Evolutionary conservation across 2,329 filamentous ascomycete genomes (phyloP).

Genomic region (Diaporthe sp.): DNA sequence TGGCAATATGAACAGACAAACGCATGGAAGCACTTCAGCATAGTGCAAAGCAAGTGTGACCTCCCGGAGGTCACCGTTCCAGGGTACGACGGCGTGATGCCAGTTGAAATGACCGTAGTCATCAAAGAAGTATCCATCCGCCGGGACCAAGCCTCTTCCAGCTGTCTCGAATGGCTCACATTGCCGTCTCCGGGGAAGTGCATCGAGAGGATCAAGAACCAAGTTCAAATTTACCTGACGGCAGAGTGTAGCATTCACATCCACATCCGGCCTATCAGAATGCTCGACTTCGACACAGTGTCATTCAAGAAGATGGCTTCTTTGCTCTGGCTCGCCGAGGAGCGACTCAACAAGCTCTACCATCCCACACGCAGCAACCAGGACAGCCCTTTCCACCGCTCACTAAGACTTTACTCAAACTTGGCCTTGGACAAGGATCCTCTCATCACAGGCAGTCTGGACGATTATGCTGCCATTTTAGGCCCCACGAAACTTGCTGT

Average conservation of each 20-base stretch:
- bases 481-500: accelerated
- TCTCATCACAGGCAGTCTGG: too few relatives aligned
- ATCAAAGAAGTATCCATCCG: neutral
- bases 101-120: neutral
- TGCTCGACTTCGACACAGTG: neutral
- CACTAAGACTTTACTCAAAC: neutral
- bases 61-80: neutral
- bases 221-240: neutral
- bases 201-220: conserved; percentile 5
- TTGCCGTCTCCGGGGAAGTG: neutral
- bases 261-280: neutral
- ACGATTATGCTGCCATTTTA: neutral
- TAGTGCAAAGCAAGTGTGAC: neutral
- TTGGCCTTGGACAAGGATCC: neutral
- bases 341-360: neutral
- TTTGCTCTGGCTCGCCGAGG: neutral
- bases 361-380: neutral
- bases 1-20: neutral
- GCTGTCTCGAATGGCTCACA: neutral
- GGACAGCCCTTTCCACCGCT: neutral
- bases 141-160: neutral
- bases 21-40: neutral
- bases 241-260: neutral
- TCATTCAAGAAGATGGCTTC: conserved; percentile 5
- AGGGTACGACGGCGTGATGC: neutral